A percentile compares a stretch with the other conserved stretches of the same genome.
Conservation (phyloP, 2,329 filamentous ascomycete genomes). For the Neodidymelliopsis sp. region DNA sequence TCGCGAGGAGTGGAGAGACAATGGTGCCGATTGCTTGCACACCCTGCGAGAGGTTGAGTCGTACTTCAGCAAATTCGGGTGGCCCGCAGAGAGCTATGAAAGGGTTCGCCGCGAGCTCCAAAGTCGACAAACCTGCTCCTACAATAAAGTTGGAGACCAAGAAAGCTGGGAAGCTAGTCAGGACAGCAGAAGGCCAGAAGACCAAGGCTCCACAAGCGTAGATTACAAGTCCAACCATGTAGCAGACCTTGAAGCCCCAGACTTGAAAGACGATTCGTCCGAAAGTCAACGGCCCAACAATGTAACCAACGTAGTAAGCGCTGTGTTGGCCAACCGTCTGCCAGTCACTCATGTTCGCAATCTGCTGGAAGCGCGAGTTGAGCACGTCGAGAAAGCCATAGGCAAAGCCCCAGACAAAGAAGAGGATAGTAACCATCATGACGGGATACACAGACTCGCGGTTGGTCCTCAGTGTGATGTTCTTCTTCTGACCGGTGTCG, state of each 20-base stretch:
- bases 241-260: conserved; percentile 69
- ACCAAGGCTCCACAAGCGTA: conserved; percentile 68
- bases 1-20: conserved; percentile 65
- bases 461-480: conserved; percentile 70
- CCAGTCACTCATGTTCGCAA: conserved; percentile 67
- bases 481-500: conserved; percentile 71
- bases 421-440: conserved; percentile 77
- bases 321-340: conserved; percentile 73
- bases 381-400: conserved; percentile 86
- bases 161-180: conserved; percentile 67
- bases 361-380: conserved; percentile 72
- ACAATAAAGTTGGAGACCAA: conserved; percentile 69
- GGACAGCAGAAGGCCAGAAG: conserved; percentile 70
- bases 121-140: conserved; percentile 65
- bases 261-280: conserved; percentile 65
- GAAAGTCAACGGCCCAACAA: conserved; percentile 73
- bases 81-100: conserved; percentile 70
- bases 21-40: conserved; percentile 68
- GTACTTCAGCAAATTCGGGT: conserved; percentile 65
- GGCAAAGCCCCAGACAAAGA: conserved; percentile 89
- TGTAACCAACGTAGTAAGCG: conserved; percentile 75
- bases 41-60: conserved; percentile 67
- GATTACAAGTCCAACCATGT: conserved; percentile 66
- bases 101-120: conserved; percentile 68
- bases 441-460: conserved; percentile 75